Conservation (phyloP, 176 grass and related monocot genomes). For the Bothriochloa decipiens region DNA sequence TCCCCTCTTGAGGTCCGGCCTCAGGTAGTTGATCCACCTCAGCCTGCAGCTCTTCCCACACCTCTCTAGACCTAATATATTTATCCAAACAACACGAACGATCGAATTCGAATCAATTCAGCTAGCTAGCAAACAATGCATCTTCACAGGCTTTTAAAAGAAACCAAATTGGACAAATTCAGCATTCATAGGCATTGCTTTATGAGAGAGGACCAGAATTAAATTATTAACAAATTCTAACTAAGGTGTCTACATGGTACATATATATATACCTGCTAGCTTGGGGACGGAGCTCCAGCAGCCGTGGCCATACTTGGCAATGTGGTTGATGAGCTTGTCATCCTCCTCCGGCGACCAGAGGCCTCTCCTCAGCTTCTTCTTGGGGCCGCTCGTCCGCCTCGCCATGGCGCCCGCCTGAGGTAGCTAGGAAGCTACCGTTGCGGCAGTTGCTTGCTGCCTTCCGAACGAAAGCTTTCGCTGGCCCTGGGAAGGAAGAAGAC, state of each 20-base stretch:
- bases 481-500: background rate
- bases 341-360: conserved; percentile 86
- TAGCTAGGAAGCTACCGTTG: too few species aligned
- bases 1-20: conserved; percentile 80
- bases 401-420: conserved; percentile 41
- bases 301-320: conserved; percentile 71
- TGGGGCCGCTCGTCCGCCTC: conserved; percentile 47
- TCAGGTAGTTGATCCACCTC: conserved; percentile 81
- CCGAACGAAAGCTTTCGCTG: background rate
- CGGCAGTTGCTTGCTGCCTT: background rate
- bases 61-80: conserved; percentile 60
- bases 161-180: background rate
- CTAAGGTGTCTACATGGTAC: background rate
- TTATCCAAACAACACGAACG: background rate
- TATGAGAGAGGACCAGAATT: background rate
- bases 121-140: background rate
- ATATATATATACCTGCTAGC: conserved; percentile 40
- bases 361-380: conserved; percentile 76
- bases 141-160: background rate
- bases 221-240: background rate
- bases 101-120: background rate
- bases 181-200: background rate
- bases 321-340: conserved; percentile 73
- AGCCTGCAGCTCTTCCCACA: conserved; percentile 82
- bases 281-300: conserved; percentile 82